Evolutionary conservation across 1,139 yeast genomes (phyloP), one percentile per base, ranked within the genome.

Genomic region (Pichia sp.): DNA sequence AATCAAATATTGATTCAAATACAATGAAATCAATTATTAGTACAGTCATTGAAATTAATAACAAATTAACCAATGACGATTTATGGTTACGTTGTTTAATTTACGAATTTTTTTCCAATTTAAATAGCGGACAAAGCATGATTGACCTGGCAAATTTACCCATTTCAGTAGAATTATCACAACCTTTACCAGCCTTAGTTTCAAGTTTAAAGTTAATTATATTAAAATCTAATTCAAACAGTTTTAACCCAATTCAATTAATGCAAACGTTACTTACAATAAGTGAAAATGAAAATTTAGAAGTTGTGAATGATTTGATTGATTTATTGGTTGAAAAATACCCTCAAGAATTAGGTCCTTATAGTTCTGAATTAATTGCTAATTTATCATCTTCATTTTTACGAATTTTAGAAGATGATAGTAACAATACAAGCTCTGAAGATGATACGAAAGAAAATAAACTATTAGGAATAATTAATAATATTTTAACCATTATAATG

Each of bases 281-380:
- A 64, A 70, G 76, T 27, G 71, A 70, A 51, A 60, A 62, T 21
- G 66, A 70, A 44, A 79, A 75, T 54, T 66, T 75, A 47, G 81
- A 76, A 51, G 66, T 74, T 32, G 65, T 75, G 46, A 70, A 76
- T 34, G 68, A 69, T 27, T 74, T 74, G 4, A 75, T 76, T 78
- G 80, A 76, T 46, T 67, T 70, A 14, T 72, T 75, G 53, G 80
- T 75, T 8, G 72, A 72, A 42, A 70, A 66, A 48, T 76, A 74
- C 51, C 70, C 79, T 3, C 59, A 62, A 28, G 71, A 73, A 53
- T 65, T 76, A 47, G 78, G 73, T 51, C 81, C 81, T 6, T 76
- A 72, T 55, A 78, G 78, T 18, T 58, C 64, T 15, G 76, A 76
- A 50, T 65, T 76, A 48, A 65, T 76, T 3, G 46, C 64, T 11